Evolutionary conservation across 352 stramenopile species (phyloP), one percentile per base, ranked within the genome.

Genomic region (Globisporangium nunn): DNA sequence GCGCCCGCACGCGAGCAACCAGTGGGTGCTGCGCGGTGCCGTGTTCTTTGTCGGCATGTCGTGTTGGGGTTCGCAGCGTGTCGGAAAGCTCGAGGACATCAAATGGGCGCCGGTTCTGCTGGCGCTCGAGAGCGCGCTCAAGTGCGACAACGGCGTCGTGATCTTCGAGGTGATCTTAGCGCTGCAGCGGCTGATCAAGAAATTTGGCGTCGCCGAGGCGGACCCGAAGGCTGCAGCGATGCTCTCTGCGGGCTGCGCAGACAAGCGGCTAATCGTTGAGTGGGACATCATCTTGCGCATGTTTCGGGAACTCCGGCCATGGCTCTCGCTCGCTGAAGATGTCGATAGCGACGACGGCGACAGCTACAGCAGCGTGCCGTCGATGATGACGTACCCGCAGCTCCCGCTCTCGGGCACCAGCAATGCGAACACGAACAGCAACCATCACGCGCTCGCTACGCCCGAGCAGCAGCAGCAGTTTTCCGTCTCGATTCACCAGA

Each of bases 41-140:
- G 82, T 95, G 12, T 95, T 94, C 64, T 95, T 93, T 59, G 64
- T 95, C 4, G 85, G 84, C 2, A 95, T 95, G 85, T 94, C 84
- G 15, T 91, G 80, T 39, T 95, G 85, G 85, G 85, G 85, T 3
- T 93, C 81, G 14, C 84, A 95, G 50, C 81, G 85, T 18, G 71
- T 93, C 0, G 61, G 70, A 4, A 81, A 73, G 54, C 76, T 95
- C 52, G 81, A 92, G 18, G 68, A 89, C 44, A 74, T 90, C 54
- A 78, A 81, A 54, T 93, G 82, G 81, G 70, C 70, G 3, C 77
- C 84, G 11, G 79, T 93, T 33, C 61, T 95, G 5, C 50, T 88
- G 28, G 75, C 80, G 11, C 67, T 94, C 39, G 79, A 91, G 48
- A 55, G 66, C 48, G 69, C 77, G 31, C 58, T 94, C 46, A 50